Evolutionary conservation across 1,139 yeast genomes (phyloP), one percentile per base, ranked within the genome.

Genomic region (Taphrina pruni): DNA sequence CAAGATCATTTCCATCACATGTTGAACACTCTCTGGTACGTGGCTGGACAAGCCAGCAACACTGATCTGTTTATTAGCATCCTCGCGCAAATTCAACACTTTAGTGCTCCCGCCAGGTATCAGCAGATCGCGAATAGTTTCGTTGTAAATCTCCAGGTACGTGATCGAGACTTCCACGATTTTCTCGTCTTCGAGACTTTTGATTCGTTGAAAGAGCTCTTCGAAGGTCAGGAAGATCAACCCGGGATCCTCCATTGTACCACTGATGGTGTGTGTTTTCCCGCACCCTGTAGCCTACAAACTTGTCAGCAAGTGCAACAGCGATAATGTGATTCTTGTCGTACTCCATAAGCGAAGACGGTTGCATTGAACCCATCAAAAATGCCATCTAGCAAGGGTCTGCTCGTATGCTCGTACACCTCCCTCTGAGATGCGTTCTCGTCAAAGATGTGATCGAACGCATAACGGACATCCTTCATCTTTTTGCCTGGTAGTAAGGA

Each of bases 61-160:
- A 1, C 87, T 81, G 6, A 91, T 90, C 70, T 84, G 83, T 68
- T 85, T 83, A 70, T 85, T 84, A 14, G 86, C 83, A 75, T 90
- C 94, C 77, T 92, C 97, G 66, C 96, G 79, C 32, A 92, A 81
- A 0, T 85, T 81, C 71, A 92, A 80, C 2, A 75, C 73, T 46
- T 72, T 72, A 39, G 65, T 69, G 48, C 54, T 48, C 11, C 70
- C 67, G 17, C 80, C 83, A 0, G 92, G 92, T 52, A 68, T 64
- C 70, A 92, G 81, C 71, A 93, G 82, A 77, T 93, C 99, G 72
- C 87, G 84, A 41, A 93, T 84, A 72, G 87, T 88, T 76, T 93
- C 99, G 76, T 93, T 93, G 80, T 93, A 93, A 52, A 93, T 93
- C 77, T 93, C 98, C 77, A 93, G 81, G 76, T 93, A 92, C 2